phyloP scores from a whole-genome alignment of 2,329 filamentous ascomycete genomes.

The Cordyceps cateniannulata region DNA sequence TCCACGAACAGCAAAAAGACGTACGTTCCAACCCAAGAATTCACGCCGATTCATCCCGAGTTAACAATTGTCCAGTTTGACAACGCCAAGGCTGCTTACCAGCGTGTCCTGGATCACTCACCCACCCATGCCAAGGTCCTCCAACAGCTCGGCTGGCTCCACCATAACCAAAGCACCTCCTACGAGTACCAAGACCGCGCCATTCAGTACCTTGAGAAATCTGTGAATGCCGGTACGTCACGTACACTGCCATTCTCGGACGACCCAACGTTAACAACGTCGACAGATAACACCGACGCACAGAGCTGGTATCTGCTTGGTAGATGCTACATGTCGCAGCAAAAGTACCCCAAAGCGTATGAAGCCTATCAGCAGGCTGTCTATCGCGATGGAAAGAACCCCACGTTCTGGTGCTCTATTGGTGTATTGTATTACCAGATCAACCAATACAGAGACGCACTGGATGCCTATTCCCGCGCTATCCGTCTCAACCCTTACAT shows the following conservation, averaged over 20 bases:
- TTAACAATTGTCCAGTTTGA: conserved; percentile 64
- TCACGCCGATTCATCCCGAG: conserved; percentile 20
- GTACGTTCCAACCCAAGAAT: conserved; percentile 47
- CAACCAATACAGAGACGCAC: conserved; percentile 96
- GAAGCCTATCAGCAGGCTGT: conserved; percentile 98
- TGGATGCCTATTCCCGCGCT: conserved; percentile 94
- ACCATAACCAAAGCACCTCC: conserved; percentile 90
- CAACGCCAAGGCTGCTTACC: conserved; percentile 84
- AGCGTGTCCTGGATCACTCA: conserved; percentile 86
- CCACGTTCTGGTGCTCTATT: conserved; percentile 99
- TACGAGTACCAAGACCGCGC: conserved; percentile 92
- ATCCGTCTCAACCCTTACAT: conserved; percentile 97
- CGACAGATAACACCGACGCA: conserved; percentile 79
- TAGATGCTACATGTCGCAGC: conserved; percentile 98
- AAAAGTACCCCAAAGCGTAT: conserved; percentile 97
- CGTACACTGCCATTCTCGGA: not conserved
- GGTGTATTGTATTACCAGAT: conserved; percentile 99
- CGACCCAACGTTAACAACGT: conserved; percentile 23
- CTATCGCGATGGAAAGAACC: conserved; percentile 94
- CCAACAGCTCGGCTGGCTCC: conserved; percentile 94
- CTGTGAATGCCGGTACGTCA: conserved; percentile 76
- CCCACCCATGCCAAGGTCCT: conserved; percentile 96
- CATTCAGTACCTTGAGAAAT: conserved; percentile 96
- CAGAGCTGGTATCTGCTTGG: conserved; percentile 99
- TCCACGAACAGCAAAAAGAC: conserved; percentile 98